Base-by-base conservation (phyloP, 257 asterid species). In the Orobanche coerulescens region DNA sequence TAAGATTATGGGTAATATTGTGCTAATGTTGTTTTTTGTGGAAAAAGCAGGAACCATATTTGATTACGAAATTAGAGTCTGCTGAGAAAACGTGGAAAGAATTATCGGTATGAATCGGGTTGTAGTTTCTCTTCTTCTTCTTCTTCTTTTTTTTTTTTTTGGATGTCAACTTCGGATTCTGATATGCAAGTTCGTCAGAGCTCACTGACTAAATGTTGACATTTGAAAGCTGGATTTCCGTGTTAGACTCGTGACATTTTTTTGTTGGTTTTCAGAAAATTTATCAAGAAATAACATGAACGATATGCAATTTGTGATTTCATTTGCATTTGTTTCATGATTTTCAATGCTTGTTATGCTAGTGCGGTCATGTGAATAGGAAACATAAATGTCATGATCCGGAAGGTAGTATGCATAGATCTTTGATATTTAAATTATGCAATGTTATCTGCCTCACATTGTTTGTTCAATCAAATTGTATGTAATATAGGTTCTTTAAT, bases 11-110 rank as follows among this genome's bases (percentile, higher is more conserved):
- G 9, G 8, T 63, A 11, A 16, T 65, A 11, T 59, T 20, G 16
- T 16, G 64, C 8, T 68, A 4, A 65, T 46, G 43, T 49, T 51
- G 26, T 62, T 39, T 71, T 47, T 43, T 18, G 72, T 67, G 66
- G 58, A 34, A 78, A 70, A 56, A 82, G 78, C 63, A 93, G 99
- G 95, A 93, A 70, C 96, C 97, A 24, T 82, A 89, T 73, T 52
- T 93, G 42, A 86, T 93, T 73, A 65, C 88, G 37, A 93, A 93
- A 78, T 57, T 93, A 79, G 98, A 89, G 66, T 93, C 97, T 18
- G 95, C 97, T 8, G 97, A 89, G 84, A 86, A 75, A 79, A 93
- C 96, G 39, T 93, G 96, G 96, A 87, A 80, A 66, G 96, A 93
- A 43, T 74, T 92, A 71, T 88, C 98, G 95, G 98, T 92, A 82